Base-by-base conservation (phyloP, 768 basidiomycete species). In the Boletus insuetus region DNA sequence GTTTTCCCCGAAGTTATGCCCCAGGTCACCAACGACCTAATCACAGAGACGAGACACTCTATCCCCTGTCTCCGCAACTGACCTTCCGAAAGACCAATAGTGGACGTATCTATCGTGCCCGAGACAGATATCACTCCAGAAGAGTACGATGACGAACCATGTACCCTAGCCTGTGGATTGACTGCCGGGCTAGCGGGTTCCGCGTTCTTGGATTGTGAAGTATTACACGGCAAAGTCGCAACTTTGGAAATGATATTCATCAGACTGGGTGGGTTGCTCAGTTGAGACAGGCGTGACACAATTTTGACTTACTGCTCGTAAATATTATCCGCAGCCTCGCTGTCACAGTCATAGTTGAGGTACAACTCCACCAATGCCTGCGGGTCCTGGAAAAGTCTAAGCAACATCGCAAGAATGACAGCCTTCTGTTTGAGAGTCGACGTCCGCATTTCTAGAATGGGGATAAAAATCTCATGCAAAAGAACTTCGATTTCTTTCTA, bases 401-500 rank as follows among this genome's bases (percentile, higher is more conserved):
- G 84, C 31, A 96, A 70, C 87, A 97, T 95, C 39, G 84, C 87
- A 49, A 98, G 78, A 50, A 98, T 91, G 46, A 93, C 85, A 4
- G 88, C 88, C 74, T 99, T 98, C 70, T 98, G 97, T 66, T 93
- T 93, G 46, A 96, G 75, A 1, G 94, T 97, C 6, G 96, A 91
- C 10, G 91, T 98, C 68, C 87, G 86, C 94, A 99, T 98, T 74
- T 99, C 97, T 54, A 98, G 78, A 46, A 99, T 96, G 2, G 97
- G 97, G 53, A 98, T 86, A 77, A 98, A 99, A 58, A 99, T 98
- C 71, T 99, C 97, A 63, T 97, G 95, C 46, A 99, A 73, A n/a
- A 99, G 79, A 37, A 99, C 94, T 71, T 98, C 96, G 54, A 98
- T 98, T 72, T 99, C 97, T 89, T 98, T 97, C 96, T 98, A 68